Conservation (phyloP, 2,329 filamentous ascomycete species). For the Dactylellina haptotyla region DNA sequence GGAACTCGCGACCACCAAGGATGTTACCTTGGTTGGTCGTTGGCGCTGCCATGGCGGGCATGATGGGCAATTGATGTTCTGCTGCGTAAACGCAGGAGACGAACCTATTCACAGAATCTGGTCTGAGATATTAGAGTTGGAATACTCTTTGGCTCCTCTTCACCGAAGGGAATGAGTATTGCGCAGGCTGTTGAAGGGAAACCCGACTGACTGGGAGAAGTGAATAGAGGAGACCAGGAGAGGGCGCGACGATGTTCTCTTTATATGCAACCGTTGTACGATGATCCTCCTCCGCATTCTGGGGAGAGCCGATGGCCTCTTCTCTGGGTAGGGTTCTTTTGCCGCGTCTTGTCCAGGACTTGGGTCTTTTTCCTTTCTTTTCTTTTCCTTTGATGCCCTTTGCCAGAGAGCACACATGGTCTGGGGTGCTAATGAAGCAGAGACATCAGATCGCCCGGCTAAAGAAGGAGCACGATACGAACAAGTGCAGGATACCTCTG, state of each 20-base stretch:
- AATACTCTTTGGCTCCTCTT: constrained; percentile 50
- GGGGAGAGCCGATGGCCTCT: constrained; percentile 11
- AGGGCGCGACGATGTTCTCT: constrained; percentile 44
- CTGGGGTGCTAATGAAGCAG: constrained; percentile 31
- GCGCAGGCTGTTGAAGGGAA: constrained; percentile 43
- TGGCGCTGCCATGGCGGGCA: constrained; percentile 51
- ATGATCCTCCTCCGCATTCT: constrained; percentile 37
- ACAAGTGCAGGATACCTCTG: constrained; percentile 23
- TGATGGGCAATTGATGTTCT: constrained; percentile 48
- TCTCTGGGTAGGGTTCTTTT: constrained; percentile 14
- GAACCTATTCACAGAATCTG: constrained; percentile 42
- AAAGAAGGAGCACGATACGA: constrained; percentile 51
- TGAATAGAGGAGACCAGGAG: constrained; percentile 33
- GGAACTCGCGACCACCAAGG: constrained; percentile 57
- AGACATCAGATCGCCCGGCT: constrained; percentile 52
- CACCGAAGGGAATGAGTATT: constrained; percentile 49
- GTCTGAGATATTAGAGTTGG: constrained; percentile 23
- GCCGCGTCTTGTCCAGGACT: constrained; percentile 23
- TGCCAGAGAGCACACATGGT: constrained; percentile 41
- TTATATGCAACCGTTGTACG: constrained; percentile 39
- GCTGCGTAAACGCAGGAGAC: constrained; percentile 41
- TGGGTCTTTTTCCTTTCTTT: background rate
- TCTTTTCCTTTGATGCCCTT: background rate
- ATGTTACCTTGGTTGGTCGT: constrained; percentile 55
- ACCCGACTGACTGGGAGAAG: constrained; percentile 50